These are phyloP conservation scores for Microthlaspi erraticum DNA, from an alignment of 345 rosid species.

Conservation along the genomic window DNA sequence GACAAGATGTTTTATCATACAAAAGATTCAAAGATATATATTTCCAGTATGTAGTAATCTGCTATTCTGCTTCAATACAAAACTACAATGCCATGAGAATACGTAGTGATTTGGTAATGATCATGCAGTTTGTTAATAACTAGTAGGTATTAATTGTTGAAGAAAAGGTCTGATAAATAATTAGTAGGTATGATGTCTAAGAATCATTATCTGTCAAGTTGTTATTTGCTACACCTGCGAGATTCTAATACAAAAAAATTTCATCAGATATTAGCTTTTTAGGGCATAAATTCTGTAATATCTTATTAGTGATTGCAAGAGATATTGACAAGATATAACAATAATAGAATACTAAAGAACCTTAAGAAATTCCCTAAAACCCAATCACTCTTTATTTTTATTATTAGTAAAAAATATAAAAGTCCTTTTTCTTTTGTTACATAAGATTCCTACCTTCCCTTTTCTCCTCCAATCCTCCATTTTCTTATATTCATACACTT, in stretches of 20 bases:
- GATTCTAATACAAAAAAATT: slow-evolving; percentile 22
- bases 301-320: slow-evolving; percentile 33
- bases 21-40: background rate
- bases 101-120: background rate
- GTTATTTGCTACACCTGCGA: slow-evolving; percentile 30
- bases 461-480: slow-evolving; percentile 40
- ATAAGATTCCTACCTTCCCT: slow-evolving; percentile 38
- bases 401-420: slow-evolving; percentile 46
- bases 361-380: slow-evolving; percentile 44
- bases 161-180: background rate
- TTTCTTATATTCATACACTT: slow-evolving; percentile 49
- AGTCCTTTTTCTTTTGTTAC: slow-evolving; percentile 36
- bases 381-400: slow-evolving; percentile 39
- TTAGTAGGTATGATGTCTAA: slow-evolving; percentile 32
- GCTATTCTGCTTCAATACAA: background rate
- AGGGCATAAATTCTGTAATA: slow-evolving; percentile 39
- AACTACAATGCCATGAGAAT: slow-evolving; percentile 1
- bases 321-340: slow-evolving; percentile 29
- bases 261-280: slow-evolving; percentile 34
- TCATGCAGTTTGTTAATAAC: slow-evolving; percentile 2
- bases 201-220: slow-evolving; percentile 39
- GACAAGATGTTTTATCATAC: slow-evolving; percentile 1
- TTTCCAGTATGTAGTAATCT: background rate
- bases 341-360: slow-evolving; percentile 40
- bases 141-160: too few relatives aligned